Base-by-base conservation (phyloP, 805 yeast species). In the Sugiyamaella valdiviana region DNA sequence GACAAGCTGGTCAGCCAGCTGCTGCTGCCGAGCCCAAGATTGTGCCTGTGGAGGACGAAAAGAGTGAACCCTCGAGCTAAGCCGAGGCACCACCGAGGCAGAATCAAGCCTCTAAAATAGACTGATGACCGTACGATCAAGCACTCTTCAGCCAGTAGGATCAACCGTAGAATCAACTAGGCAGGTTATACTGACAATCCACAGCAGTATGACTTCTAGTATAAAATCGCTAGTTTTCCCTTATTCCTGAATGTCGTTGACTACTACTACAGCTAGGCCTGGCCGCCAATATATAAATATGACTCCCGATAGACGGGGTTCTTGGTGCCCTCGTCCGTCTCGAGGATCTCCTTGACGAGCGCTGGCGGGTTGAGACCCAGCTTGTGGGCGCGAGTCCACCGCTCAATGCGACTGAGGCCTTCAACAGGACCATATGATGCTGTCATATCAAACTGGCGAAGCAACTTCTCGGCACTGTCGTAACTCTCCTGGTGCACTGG, bases 301-400 rank as follows among this genome's bases (percentile, higher is more conserved):
- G 50, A 38, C 45, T 57, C 39, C n/a, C 51, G 47, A 38, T 57
- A 57, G 29, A 38, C 37, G 16, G 45, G 40, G n/a, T 59, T 59
- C 20, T 32, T 39, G 10, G 21, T 6, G 14, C 63, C 58, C 44
- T 60, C 55, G 5, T 51, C 38, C 1, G 63, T 59, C 19, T 55
- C 55, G 6, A 70, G 57, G 12, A 70, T 61, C 26, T 55, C 53
- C 44, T 56, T 53, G 2, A 70, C 61, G 2, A 57, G 52, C 2
- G 17, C 36, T 5, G 74, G 75, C 2, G 74, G 74, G 6, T 58
- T 48, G 26, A 63, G 56, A 2, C 71, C 70, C 43, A 69, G 52
- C 37, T 51, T 53, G 6, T 56, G 48, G 1, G 74, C 74, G 21
- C 74, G 53, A 4, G 63, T 40, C 71, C 72, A 70, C 17, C 74